Evolutionary conservation across 2,329 filamentous ascomycete species (phyloP).

Genomic region (Incumbomyces delicatus): DNA sequence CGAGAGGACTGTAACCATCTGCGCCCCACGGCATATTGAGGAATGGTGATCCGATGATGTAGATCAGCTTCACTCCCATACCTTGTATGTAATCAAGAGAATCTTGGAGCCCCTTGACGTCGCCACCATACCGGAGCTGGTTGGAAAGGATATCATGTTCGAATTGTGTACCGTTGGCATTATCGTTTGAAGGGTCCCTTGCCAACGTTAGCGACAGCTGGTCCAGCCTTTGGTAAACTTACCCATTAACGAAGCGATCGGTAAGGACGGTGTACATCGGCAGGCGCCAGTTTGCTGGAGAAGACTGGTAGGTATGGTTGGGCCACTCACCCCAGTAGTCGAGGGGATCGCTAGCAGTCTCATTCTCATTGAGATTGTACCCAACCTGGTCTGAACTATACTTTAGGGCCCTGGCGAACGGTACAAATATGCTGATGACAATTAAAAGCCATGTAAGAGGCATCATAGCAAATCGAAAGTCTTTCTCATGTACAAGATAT

Average conservation of each 20-base stretch:
- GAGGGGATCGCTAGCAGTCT: slow-evolving; percentile 35
- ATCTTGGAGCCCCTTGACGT: slow-evolving; percentile 40
- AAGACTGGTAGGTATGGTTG: slow-evolving; percentile 33
- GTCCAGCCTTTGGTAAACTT: background rate
- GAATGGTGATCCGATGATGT: slow-evolving; percentile 44
- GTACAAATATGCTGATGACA: background rate
- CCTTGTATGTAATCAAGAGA: slow-evolving; percentile 45
- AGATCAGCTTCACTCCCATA: slow-evolving; percentile 43
- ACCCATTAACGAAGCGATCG: slow-evolving; percentile 42
- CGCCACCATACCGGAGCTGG: slow-evolving; percentile 44
- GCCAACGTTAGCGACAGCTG: background rate
- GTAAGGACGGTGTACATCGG: slow-evolving; percentile 47
- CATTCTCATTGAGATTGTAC: slow-evolving; percentile 45
- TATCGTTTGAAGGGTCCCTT: slow-evolving; percentile 43
- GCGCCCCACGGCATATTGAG: slow-evolving; percentile 46
- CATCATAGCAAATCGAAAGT: too few relatives aligned
- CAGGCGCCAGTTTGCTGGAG: slow-evolving; percentile 44
- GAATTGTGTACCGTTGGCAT: slow-evolving; percentile 42
- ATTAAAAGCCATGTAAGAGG: background rate
- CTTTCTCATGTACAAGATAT: too few relatives aligned
- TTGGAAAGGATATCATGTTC: slow-evolving; percentile 43
- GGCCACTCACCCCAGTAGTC: slow-evolving; percentile 41
- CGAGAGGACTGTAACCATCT: slow-evolving; percentile 41
- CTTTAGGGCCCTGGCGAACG: background rate
- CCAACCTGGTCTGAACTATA: slow-evolving; percentile 23